Evolutionary conservation across 257 asterid species (phyloP), one percentile per base, ranked within the genome.

Genomic region (Verbena officinalis): DNA sequence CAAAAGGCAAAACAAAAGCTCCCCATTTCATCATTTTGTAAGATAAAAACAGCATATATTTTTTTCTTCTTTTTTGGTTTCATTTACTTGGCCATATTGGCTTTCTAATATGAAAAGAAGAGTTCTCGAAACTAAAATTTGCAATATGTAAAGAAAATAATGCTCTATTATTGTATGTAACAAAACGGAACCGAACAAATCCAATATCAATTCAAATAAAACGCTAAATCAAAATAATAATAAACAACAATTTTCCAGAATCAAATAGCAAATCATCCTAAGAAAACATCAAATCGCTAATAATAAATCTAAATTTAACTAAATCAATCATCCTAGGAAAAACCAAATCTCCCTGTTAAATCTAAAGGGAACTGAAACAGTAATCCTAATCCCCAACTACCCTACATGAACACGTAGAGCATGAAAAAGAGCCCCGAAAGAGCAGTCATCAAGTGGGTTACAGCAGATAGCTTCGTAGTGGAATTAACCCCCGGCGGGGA

Each of bases 361-460:
- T n/a, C n/a, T n/a, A n/a, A n/a, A n/a, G n/a, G n/a, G n/a, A n/a
- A n/a, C n/a, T n/a, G n/a, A n/a, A 20, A 49, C 56, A 51, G 5
- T 4, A 31, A 16, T 27, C 30, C 49, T 12, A 45, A 45, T 6
- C 11, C 1, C 59, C 24, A 22, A 5, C 14, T 43, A 2, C 33
- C 50, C 76, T 83, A 80, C 80, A 70, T 36, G 10, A 79, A 50
- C 46, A 75, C 24, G 59, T 65, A 81, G 3, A 75, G 58, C 50
- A 64, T 36, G 8, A 78, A 65, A 14, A 67, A 21, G 19, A 75
- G 48, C 5, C 77, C 86, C 0, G 68, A 68, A 16, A 76, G 14
- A 43, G 56, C 77, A 51, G 76, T 70, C 44, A 75, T n/a, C 19
- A 58, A 65, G 70, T 43, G 77, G 17, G 84, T 72, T 9, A 68